Evolutionary conservation across 2,329 filamentous ascomycete species (phyloP).

Genomic region (Colletotrichum sublineola): DNA sequence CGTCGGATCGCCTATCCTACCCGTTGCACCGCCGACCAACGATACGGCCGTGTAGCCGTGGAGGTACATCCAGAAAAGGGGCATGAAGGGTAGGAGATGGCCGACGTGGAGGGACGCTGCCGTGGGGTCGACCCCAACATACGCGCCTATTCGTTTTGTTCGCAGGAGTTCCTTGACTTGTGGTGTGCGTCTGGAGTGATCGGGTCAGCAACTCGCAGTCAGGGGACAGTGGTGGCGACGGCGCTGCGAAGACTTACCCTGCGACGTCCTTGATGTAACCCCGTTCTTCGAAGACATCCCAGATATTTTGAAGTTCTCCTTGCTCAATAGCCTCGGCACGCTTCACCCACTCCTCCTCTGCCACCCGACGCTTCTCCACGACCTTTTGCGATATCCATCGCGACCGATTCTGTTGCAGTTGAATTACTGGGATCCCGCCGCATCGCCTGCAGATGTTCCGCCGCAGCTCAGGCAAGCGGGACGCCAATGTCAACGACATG

Average conservation of each 20-base stretch:
- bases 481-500: constrained; percentile 38
- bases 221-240: not conserved
- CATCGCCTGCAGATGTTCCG: constrained; percentile 38
- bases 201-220: constrained; percentile 22
- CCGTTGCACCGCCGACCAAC: constrained; percentile 80
- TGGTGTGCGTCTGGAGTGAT: constrained; percentile 55
- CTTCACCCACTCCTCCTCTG: constrained; percentile 61
- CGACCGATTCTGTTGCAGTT: constrained; percentile 44
- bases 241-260: constrained; percentile 63
- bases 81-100: constrained; percentile 85
- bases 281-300: constrained; percentile 77
- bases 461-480: constrained; percentile 32
- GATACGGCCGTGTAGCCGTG: constrained; percentile 78
- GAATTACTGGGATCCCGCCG: constrained; percentile 25
- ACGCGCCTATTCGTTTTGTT: constrained; percentile 76
- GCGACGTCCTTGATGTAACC: constrained; percentile 81
- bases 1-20: constrained; percentile 83
- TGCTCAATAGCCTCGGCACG: constrained; percentile 61
- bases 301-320: constrained; percentile 67
- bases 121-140: constrained; percentile 87
- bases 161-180: constrained; percentile 75
- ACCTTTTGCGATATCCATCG: constrained; percentile 58
- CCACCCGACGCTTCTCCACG: constrained; percentile 58
- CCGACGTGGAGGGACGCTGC: constrained; percentile 84
- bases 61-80: constrained; percentile 86